phyloP scores from a whole-genome alignment of 208 protist species.

The Crithidia sp. region DNA sequence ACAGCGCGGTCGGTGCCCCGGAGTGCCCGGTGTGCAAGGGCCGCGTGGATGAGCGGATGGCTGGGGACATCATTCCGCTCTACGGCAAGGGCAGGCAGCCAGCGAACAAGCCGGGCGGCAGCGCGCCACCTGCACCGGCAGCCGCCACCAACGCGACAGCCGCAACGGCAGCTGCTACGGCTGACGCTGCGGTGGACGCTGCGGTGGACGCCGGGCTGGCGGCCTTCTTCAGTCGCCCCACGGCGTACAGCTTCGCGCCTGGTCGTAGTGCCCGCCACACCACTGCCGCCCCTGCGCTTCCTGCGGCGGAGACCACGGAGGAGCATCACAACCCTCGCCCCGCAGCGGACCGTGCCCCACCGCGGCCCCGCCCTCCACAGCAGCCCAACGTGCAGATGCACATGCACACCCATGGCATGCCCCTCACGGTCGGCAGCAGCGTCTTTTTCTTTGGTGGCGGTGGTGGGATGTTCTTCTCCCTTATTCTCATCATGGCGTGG shows the following conservation, averaged over 20 bases:
- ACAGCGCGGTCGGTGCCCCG: constrained; percentile 32
- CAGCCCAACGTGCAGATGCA: constrained; percentile 23
- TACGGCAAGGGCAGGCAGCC: constrained; percentile 64
- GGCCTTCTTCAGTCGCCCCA: constrained; percentile 34
- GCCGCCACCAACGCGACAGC: constrained; percentile 7
- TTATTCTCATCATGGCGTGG: constrained; percentile 42
- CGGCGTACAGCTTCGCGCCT: constrained; percentile 30
- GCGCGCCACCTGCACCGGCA: not conserved
- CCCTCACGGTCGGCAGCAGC: constrained; percentile 47
- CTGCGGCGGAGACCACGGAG: constrained; percentile 2
- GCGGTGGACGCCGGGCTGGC: constrained; percentile 10
- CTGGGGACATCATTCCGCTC: constrained; percentile 82
- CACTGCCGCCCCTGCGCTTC: not conserved
- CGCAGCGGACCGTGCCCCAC: constrained; percentile 49
- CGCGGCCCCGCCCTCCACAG: constrained; percentile 37
- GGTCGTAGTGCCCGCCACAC: constrained; percentile 4
- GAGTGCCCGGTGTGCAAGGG: constrained; percentile 87
- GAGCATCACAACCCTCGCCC: constrained; percentile 46
- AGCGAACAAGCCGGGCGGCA: constrained; percentile 4
- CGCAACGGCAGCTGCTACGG: not conserved
- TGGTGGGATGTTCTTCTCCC: constrained; percentile 35
- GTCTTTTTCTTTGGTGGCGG: constrained; percentile 59
- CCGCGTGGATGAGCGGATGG: constrained; percentile 50
- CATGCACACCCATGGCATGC: constrained; percentile 33
- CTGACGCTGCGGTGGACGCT: not conserved